Evolutionary conservation across 2,329 filamentous ascomycete genomes (phyloP).

Genomic region (Aspergillus oerlinghausenensis): DNA sequence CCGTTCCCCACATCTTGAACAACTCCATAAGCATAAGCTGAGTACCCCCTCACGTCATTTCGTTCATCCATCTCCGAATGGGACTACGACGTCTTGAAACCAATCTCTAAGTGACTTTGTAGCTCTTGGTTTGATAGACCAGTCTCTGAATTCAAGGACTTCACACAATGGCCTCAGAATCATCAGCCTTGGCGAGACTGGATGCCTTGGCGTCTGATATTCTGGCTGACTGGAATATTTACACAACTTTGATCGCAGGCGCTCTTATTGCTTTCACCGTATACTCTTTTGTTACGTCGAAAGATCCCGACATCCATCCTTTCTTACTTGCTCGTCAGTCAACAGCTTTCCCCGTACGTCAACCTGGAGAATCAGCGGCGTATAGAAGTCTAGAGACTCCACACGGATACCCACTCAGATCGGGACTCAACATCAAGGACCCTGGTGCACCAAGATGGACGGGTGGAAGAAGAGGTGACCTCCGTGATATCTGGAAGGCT

Average conservation of each 20-base stretch:
- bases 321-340: slow-evolving; percentile 85
- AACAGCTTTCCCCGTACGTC: slow-evolving; percentile 69
- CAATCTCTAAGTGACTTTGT: neutral
- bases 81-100: neutral
- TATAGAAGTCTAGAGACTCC: slow-evolving; percentile 82
- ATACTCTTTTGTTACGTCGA: slow-evolving; percentile 65
- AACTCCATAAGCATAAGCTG: neutral
- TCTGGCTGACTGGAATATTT: slow-evolving; percentile 75
- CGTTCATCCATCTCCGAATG: neutral
- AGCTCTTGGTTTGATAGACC: neutral
- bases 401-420: slow-evolving; percentile 74
- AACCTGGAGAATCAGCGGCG: slow-evolving; percentile 77
- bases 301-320: slow-evolving; percentile 87
- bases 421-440: slow-evolving; percentile 77
- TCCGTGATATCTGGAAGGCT: slow-evolving; percentile 84
- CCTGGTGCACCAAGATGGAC: slow-evolving; percentile 76
- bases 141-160: neutral
- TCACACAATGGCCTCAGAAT: slow-evolving; percentile 37
- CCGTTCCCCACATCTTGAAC: slow-evolving; percentile 12
- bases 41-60: slow-evolving; percentile 13
- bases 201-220: slow-evolving; percentile 67
- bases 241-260: slow-evolving; percentile 68
- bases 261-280: slow-evolving; percentile 63
- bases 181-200: slow-evolving; percentile 60
- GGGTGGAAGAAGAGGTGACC: slow-evolving; percentile 76